These are phyloP conservation scores for Chrysoporthe cubensis DNA, from an alignment of 2,329 filamentous ascomycete genomes.

Conservation along the genomic window DNA sequence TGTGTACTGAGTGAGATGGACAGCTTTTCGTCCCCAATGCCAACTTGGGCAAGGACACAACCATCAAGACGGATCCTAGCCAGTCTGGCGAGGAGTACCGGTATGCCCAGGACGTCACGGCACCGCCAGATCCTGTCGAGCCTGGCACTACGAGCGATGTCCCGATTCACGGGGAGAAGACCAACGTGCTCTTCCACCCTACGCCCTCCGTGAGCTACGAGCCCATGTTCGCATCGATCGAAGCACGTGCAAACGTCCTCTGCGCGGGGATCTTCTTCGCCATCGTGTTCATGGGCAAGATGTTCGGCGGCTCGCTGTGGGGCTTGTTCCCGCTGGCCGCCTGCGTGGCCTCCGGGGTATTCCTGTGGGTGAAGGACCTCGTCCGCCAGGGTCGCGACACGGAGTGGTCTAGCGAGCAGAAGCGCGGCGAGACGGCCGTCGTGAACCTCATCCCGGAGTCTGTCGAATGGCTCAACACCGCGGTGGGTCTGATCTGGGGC, in stretches of 20 bases:
- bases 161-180: slow-evolving; percentile 94
- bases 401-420: slow-evolving; percentile 88
- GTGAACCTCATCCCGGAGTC: slow-evolving; percentile 91
- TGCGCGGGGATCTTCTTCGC: slow-evolving; percentile 71
- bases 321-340: slow-evolving; percentile 75
- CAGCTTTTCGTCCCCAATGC: slow-evolving; percentile 86
- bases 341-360: slow-evolving; percentile 78
- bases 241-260: slow-evolving; percentile 73
- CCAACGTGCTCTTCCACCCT: slow-evolving; percentile 93
- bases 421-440: slow-evolving; percentile 81
- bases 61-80: slow-evolving; percentile 70
- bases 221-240: slow-evolving; percentile 79
- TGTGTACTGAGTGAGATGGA: slow-evolving; percentile 12
- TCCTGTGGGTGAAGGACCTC: slow-evolving; percentile 87
- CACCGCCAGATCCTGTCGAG: slow-evolving; percentile 84
- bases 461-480: slow-evolving; percentile 94
- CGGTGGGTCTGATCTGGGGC: slow-evolving; percentile 83
- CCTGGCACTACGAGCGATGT: slow-evolving; percentile 88
- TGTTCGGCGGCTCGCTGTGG: slow-evolving; percentile 77
- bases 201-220: slow-evolving; percentile 89
- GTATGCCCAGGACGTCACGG: slow-evolving; percentile 83
- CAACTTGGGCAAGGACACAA: slow-evolving; percentile 76
- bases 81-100: slow-evolving; percentile 83
- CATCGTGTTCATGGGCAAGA: slow-evolving; percentile 76
- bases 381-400: slow-evolving; percentile 78